Conservation (phyloP, 2,329 filamentous ascomycete species). For the Phaeosphaeriaceae sp. region DNA sequence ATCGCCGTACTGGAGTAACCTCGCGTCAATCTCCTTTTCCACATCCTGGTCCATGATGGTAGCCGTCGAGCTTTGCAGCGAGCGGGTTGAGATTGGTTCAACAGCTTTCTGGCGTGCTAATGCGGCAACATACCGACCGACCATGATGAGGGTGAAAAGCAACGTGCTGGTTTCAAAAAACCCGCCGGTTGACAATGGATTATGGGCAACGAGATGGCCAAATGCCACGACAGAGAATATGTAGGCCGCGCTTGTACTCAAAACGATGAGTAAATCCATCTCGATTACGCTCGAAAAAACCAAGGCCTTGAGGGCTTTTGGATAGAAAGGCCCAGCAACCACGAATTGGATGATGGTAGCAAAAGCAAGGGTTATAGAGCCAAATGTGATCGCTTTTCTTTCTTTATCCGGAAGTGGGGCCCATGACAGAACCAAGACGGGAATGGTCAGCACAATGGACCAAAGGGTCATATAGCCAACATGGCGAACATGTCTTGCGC, state of each 20-base stretch:
- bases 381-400: slow-evolving; percentile 60
- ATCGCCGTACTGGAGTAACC: slow-evolving; percentile 75
- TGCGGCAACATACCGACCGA: slow-evolving; percentile 58
- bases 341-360: slow-evolving; percentile 70
- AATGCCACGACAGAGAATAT: slow-evolving; percentile 64
- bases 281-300: slow-evolving; percentile 68
- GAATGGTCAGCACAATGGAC: slow-evolving; percentile 49
- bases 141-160: slow-evolving; percentile 60
- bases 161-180: slow-evolving; percentile 65
- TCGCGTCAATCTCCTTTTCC: slow-evolving; percentile 65
- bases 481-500: slow-evolving; percentile 61
- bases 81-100: slow-evolving; percentile 57
- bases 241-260: slow-evolving; percentile 71
- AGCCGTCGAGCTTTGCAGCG: slow-evolving; percentile 65
- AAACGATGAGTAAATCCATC: slow-evolving; percentile 71
- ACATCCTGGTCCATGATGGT: slow-evolving; percentile 53
- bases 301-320: slow-evolving; percentile 66
- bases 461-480: slow-evolving; percentile 52
- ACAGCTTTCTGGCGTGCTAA: slow-evolving; percentile 58
- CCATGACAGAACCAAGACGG: slow-evolving; percentile 70
- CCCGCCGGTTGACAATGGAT: slow-evolving; percentile 50
- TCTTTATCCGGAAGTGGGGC: slow-evolving; percentile 59
- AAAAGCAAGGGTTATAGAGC: slow-evolving; percentile 63
- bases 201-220: slow-evolving; percentile 44
- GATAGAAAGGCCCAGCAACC: slow-evolving; percentile 72